phyloP scores from a whole-genome alignment of 2,329 filamentous ascomycete genomes.

The Hypoxylon sp. region DNA sequence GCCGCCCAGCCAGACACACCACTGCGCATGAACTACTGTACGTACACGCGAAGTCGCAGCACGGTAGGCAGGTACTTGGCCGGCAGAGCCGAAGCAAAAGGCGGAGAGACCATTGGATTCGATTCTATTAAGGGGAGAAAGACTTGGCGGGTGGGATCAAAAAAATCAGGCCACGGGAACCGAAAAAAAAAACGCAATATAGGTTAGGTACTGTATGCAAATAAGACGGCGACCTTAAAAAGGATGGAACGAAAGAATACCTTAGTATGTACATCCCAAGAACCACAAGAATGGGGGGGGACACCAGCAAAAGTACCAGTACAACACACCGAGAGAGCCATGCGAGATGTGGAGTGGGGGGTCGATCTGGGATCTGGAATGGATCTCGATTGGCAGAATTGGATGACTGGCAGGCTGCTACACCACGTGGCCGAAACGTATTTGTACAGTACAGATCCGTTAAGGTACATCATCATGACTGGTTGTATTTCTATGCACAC shows the following conservation, averaged over 20 bases:
- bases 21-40: constrained; percentile 14
- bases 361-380: constrained; percentile 34
- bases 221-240: constrained; percentile 24
- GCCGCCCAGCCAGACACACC: too few species aligned
- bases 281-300: neutral
- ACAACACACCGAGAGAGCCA: constrained; percentile 19
- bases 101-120: constrained; percentile 11
- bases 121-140: constrained; percentile 4
- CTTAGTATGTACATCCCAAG: too few species aligned
- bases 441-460: constrained; percentile 14
- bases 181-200: constrained; percentile 4
- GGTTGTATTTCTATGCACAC: constrained; percentile 1
- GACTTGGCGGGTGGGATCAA: constrained; percentile 31
- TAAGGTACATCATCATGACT: too few species aligned
- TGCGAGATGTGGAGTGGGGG: constrained; percentile 32
- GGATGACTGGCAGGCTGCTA: constrained; percentile 26
- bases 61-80: constrained; percentile 1
- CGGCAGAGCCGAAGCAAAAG: constrained; percentile 20
- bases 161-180: constrained; percentile 27
- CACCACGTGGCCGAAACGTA: constrained; percentile 32
- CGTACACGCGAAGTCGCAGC: constrained; percentile 12
- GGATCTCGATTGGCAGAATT: constrained; percentile 37
- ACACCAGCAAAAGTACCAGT: constrained; percentile 20
- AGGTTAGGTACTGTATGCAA: constrained; percentile 7
- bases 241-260: too few species aligned